phyloP scores from a whole-genome alignment of 2,329 filamentous ascomycete species.

The Teratosphaeria nubilosa region DNA sequence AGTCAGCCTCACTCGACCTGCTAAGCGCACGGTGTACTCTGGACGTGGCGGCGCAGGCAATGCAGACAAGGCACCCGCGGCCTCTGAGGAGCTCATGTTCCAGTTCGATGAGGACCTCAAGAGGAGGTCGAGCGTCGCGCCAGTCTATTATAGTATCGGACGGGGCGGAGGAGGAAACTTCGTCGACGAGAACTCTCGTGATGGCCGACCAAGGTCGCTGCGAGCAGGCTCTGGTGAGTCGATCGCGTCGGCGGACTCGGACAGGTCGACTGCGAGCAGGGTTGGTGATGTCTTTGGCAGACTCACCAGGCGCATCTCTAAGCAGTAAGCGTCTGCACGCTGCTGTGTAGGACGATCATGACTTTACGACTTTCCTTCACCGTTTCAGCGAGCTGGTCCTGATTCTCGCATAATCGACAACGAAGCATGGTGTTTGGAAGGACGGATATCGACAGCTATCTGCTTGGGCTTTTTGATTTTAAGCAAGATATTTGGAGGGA shows the following conservation, averaged over 20 bases:
- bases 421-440: background rate
- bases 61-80: constrained; percentile 40
- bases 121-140: constrained; percentile 40
- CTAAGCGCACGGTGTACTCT: constrained; percentile 41
- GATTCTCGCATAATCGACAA: background rate
- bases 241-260: constrained; percentile 1
- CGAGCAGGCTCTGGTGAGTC: constrained; percentile 4
- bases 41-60: constrained; percentile 53
- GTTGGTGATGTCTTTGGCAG: constrained; percentile 4
- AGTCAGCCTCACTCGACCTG: constrained; percentile 38
- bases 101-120: constrained; percentile 59
- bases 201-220: background rate
- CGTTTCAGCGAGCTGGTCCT: background rate
- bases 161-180: constrained; percentile 51
- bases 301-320: constrained; percentile 2
- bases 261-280: constrained; percentile 2
- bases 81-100: constrained; percentile 48
- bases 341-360: background rate
- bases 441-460: background rate
- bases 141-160: constrained; percentile 52
- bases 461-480: background rate
- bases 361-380: background rate
- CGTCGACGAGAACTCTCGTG: constrained; percentile 25
- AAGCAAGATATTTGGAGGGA: constrained; percentile 1
- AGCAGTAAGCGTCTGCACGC: background rate